Base-by-base conservation (phyloP, 352 stramenopile genomes). In the Phytopythium montanum region DNA sequence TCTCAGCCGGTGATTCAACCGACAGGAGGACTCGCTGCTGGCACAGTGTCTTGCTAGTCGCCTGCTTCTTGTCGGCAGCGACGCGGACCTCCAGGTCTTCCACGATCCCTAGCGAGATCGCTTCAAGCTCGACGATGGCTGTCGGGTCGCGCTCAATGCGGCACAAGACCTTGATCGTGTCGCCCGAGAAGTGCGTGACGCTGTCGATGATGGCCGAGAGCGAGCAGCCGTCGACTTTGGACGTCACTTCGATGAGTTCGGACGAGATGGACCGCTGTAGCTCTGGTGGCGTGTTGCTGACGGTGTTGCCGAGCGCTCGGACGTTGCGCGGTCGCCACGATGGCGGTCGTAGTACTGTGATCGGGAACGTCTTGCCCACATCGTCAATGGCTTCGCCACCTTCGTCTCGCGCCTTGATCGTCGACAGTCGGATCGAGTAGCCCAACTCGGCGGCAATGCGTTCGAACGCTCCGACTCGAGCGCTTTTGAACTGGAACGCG, bases 401-500 rank as follows among this genome's bases (percentile, higher is more conserved):
- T 34, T 52, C 23, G 16, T 52, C 45, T 1, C 23, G 7, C 7
- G 19, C 7, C 21, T 25, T n/a, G 19, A 5, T 46, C 6, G 39
- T 46, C 4, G 39, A 46, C 2, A 46, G 19, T 23, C 39, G 39
- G 19, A 56, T n/a, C 50, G 19, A 41, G 42, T 64, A 70, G 14
- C 28, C 8, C 0, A 70, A 44, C 42, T 66, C 38, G 23, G 55
- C 45, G 9, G 56, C 54, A 12, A 67, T 55, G 25, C 42, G 16
- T 25, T 60, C 56, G 31, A 66, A 51, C 38, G 26, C 14, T 0
- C 48, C 41, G 25, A 60, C 41, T 36, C 31, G 25, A 33, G 49
- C 49, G 39, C 48, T 50, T 26, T 69, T 62, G 13, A 60, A 54
- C 9, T 66, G 58, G 48, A 61, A 69, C 2, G 31, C 59, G 16